phyloP scores from a whole-genome alignment of 768 basidiomycete species.

The Megacollybia marginata region DNA sequence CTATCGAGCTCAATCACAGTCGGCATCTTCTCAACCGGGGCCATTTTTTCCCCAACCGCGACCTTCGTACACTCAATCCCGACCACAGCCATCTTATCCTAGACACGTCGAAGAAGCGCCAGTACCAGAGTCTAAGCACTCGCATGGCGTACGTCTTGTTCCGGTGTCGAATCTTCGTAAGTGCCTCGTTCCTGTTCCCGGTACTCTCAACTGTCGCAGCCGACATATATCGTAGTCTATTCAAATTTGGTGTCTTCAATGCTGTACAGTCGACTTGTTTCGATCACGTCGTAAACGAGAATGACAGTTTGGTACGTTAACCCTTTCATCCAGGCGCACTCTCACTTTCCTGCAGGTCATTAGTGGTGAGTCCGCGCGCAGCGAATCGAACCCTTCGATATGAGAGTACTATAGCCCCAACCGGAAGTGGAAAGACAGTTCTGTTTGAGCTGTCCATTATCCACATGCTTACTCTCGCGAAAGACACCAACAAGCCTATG shows the following conservation, averaged over 20 bases:
- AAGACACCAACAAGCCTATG: slow-evolving; percentile 22
- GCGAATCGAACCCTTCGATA: slow-evolving; percentile 1
- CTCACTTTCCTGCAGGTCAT: slow-evolving; percentile 42
- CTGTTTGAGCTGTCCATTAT: slow-evolving; percentile 91
- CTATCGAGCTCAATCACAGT: not conserved
- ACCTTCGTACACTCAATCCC: not conserved
- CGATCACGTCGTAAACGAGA: slow-evolving; percentile 55
- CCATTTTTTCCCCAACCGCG: not conserved
- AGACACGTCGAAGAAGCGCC: not conserved
- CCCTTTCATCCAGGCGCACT: not conserved
- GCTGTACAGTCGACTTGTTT: slow-evolving; percentile 84
- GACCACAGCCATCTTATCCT: no score
- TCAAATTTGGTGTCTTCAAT: slow-evolving; percentile 90
- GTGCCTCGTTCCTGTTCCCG: slow-evolving; percentile 11
- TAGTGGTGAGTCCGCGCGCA: slow-evolving; percentile 39
- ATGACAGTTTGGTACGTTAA: slow-evolving; percentile 56
- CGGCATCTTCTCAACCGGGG: not conserved
- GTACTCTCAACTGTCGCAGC: slow-evolving; percentile 37
- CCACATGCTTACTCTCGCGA: slow-evolving; percentile 48
- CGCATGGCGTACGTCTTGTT: slow-evolving; percentile 45
- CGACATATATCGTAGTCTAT: slow-evolving; percentile 70
- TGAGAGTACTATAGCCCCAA: slow-evolving; percentile 57
- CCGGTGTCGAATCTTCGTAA: slow-evolving; percentile 70
- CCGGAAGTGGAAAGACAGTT: slow-evolving; percentile 94
- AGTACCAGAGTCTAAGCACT: slow-evolving; percentile 22